A percentile compares a stretch with the other conserved stretches of the same genome.
Conservation (phyloP, 2,329 filamentous ascomycete species). For the Furcasterigmium sp. region DNA sequence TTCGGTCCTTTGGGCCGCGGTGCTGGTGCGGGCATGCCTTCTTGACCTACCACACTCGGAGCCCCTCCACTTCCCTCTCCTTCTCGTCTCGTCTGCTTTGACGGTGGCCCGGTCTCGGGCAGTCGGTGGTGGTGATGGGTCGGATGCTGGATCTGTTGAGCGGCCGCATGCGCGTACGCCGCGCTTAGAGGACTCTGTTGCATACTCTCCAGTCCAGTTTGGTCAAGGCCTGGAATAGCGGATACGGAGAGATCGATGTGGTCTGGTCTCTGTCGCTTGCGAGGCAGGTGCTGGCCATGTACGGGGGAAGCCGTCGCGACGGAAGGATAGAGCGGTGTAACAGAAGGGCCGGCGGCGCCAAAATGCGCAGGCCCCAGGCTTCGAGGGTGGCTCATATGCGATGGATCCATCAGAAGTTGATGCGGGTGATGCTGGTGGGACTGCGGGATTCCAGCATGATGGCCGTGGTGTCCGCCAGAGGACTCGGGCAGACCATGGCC, state of each 20-base stretch:
- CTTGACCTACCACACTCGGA: constrained; percentile 80
- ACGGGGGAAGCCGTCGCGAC: constrained; percentile 34
- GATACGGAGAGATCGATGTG: constrained; percentile 52
- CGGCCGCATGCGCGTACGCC: constrained; percentile 41
- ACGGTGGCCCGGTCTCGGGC: constrained; percentile 65
- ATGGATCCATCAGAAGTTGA: constrained; percentile 51
- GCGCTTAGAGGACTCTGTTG: constrained; percentile 47
- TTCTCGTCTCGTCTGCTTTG: constrained; percentile 61
- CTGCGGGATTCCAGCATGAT: constrained; percentile 31
- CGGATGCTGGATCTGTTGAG: constrained; percentile 40
- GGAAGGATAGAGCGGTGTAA: constrained; percentile 47
- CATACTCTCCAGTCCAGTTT: constrained; percentile 50
- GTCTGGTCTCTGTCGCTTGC: constrained; percentile 52
- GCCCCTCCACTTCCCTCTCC: constrained; percentile 51
- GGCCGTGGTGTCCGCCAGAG: constrained; percentile 33
- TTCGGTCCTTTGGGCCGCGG: constrained; percentile 80
- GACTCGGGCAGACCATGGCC: constrained; percentile 41
- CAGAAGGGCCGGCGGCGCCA: constrained; percentile 40
- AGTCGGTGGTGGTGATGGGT: constrained; percentile 79
- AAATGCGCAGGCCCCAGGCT: constrained; percentile 51
- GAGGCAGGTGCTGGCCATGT: constrained; percentile 19
- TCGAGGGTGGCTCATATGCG: constrained; percentile 44
- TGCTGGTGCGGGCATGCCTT: constrained; percentile 81
- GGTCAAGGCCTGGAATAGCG: constrained; percentile 46
- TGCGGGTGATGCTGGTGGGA: constrained; percentile 40